Evolutionary conservation across 1,284 basidiomycete genomes (phyloP), one percentile per base, ranked within the genome.

Genomic region (Moesziomyces parantarcticus): DNA sequence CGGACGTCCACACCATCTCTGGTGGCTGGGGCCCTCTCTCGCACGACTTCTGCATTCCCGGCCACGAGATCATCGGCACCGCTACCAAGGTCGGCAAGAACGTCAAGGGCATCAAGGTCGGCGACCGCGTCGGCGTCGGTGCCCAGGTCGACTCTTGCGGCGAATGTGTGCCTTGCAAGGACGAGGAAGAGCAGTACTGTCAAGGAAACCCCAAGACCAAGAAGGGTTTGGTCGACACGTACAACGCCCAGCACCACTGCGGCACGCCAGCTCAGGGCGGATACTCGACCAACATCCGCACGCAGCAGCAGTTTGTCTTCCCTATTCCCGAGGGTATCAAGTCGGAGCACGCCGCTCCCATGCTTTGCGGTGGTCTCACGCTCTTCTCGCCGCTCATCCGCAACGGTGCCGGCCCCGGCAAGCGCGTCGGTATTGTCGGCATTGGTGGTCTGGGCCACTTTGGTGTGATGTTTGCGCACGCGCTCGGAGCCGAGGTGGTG

Each of bases 241-340:
- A 87, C 84, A 85, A 88, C 76, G 78, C 80, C 3, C 20, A 25
- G 3, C 89, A 89, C 81, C 86, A 86, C 50, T 89, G 88, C 70
- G 88, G 88, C 11, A 85, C 87, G 16, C 84, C 84, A 55, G 78
- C 85, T 1, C 85, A 87, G 61, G 89, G 88, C 54, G 91, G 91
- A 9, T 91, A 90, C 85, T 87, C 88, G 5, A 89, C 88, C 34
- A 88, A 87, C 67, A 88, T 90, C 67, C 88, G 90, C 49, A 89
- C 88, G 0, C 88, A 90, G 73, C 86, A 90, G 76, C 87, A 87
- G 65, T 92, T 90, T 78, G 89, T 90, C 44, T 91, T 91, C 84
- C 87, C 88, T 16, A 88, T 92, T 52, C 90, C 91, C 0, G 88
- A 90, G 5, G 86, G 77, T 11, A 83, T 92, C 56, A 83, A 86